Evolutionary conservation across 805 yeast genomes (phyloP).

Genomic region (Cyberlindnera lachancei): DNA sequence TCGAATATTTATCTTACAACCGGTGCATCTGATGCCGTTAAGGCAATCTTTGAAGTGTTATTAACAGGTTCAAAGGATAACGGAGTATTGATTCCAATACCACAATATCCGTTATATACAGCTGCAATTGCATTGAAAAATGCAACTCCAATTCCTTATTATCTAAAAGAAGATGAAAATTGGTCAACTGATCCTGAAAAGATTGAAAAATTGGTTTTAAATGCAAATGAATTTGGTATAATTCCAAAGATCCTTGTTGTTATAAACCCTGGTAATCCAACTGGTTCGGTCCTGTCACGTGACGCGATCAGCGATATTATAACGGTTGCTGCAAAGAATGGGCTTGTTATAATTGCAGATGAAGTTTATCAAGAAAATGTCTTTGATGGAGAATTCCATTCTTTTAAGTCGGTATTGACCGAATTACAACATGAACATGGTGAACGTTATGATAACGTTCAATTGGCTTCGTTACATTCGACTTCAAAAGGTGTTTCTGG

Average conservation of each 20-base stretch:
- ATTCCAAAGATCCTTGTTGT: constrained; percentile 77
- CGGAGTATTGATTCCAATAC: constrained; percentile 90
- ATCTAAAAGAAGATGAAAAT: constrained; percentile 65
- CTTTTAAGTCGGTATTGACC: constrained; percentile 74
- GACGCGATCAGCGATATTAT: constrained; percentile 66
- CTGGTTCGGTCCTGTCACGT: constrained; percentile 73
- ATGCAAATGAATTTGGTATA: constrained; percentile 44
- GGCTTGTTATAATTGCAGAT: constrained; percentile 87
- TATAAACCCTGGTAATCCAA: constrained; percentile 98
- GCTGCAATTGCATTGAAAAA: constrained; percentile 86
- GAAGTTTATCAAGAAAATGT: constrained; percentile 96
- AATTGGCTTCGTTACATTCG: constrained; percentile 91
- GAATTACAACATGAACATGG: constrained; percentile 47
- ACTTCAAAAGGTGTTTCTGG: constrained; percentile 97
- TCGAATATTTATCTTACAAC: constrained; percentile 77
- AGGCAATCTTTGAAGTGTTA: constrained; percentile 63
- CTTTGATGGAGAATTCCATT: constrained; percentile 72
- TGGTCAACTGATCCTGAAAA: constrained; percentile 80
- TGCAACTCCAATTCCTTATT: constrained; percentile 81
- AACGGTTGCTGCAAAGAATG: constrained; percentile 74
- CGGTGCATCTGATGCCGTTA: constrained; percentile 96
- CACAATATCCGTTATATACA: constrained; percentile 95
- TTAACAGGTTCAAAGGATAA: constrained; percentile 53
- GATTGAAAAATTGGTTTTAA: constrained; percentile 45
- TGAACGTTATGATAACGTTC: constrained; percentile 60